These are phyloP conservation scores for Podaxis sp. DNA, from an alignment of 768 basidiomycete species.

Conservation along the genomic window DNA sequence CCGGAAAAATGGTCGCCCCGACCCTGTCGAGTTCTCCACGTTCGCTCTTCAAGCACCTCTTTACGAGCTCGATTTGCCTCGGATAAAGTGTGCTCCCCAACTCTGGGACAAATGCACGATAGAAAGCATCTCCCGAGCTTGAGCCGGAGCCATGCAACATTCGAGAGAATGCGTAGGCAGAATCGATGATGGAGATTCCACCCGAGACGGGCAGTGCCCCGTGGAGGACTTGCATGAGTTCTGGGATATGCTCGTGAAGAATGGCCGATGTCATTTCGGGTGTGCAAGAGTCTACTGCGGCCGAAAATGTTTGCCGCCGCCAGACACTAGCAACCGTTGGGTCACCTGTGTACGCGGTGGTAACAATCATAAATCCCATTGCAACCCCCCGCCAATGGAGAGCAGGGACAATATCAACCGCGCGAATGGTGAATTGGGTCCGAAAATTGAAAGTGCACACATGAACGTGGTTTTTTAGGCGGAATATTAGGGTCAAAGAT, in stretches of 20 bases:
- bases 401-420: not conserved
- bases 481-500: not conserved
- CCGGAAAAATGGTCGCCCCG: constrained; percentile 85
- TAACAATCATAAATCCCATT: not conserved
- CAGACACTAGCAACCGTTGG: constrained; percentile 88
- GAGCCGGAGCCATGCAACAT: constrained; percentile 79
- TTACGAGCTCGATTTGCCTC: constrained; percentile 80
- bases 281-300: constrained; percentile 77
- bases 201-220: constrained; percentile 41
- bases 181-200: constrained; percentile 61
- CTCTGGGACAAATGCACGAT: constrained; percentile 85
- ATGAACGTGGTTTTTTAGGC: not conserved
- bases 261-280: constrained; percentile 68
- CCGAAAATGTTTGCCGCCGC: constrained; percentile 88
- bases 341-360: constrained; percentile 52
- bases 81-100: constrained; percentile 73
- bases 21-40: constrained; percentile 71
- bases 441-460: not conserved
- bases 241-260: constrained; percentile 70
- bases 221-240: constrained; percentile 55
- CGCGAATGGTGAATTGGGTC: not conserved
- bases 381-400: not conserved
- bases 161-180: constrained; percentile 78
- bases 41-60: constrained; percentile 78
- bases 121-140: constrained; percentile 71